Conservation (phyloP, 1,284 basidiomycete genomes). For the Somion occarium region DNA sequence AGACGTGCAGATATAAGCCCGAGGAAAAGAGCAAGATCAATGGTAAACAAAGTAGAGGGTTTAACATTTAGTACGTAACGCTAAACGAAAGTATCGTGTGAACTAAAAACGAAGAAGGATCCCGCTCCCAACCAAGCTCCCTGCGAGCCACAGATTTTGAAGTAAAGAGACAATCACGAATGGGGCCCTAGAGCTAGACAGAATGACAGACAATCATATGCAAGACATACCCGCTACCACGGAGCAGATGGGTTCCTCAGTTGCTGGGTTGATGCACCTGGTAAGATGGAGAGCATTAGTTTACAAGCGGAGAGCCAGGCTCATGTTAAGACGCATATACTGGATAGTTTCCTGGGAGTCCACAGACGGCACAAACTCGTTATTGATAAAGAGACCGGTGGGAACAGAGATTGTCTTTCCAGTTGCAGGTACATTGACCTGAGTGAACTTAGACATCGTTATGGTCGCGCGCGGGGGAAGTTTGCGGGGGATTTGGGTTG, state of each 20-base stretch:
- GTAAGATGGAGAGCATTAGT: background rate
- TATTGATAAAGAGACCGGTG: conserved; percentile 90
- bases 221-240: conserved; percentile 56
- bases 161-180: too few species aligned
- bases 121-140: too few species aligned
- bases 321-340: conserved; percentile 33
- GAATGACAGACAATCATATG: too few species aligned
- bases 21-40: too few species aligned
- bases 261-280: conserved; percentile 70
- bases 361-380: conserved; percentile 72
- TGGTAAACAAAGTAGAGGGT: too few species aligned
- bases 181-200: too few species aligned
- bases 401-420: conserved; percentile 58
- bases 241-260: conserved; percentile 65
- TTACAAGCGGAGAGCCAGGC: too few species aligned
- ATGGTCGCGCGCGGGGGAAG: conserved; percentile 6
- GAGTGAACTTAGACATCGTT: conserved; percentile 20
- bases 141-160: too few species aligned
- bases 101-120: too few species aligned
- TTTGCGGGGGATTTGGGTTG: conserved; percentile 4
- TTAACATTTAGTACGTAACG: too few species aligned
- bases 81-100: too few species aligned
- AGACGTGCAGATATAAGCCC: too few species aligned
- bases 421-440: conserved; percentile 25
- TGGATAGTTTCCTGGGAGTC: conserved; percentile 56